Percentiles rank a stretch among this genome's conserved stretches.
phyloP scores from a whole-genome alignment of 495 filamentous ascomycete genomes.

The Penicillium taxi region DNA sequence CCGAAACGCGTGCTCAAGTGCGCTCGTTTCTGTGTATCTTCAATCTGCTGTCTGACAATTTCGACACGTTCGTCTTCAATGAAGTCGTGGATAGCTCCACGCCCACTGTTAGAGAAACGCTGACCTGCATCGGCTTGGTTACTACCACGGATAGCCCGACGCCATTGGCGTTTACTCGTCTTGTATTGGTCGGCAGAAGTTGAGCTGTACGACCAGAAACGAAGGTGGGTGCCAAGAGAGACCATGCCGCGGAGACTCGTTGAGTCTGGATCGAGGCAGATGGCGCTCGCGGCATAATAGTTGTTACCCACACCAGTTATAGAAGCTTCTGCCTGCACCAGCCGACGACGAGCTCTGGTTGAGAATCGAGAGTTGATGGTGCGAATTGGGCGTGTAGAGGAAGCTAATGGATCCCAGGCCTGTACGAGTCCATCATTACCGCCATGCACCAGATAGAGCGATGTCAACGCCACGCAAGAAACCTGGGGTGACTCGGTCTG shows the following conservation, averaged over 20 bases:
- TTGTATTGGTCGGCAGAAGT: slow-evolving; percentile 56
- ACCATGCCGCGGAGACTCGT: slow-evolving; percentile 87
- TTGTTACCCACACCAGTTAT: slow-evolving; percentile 61
- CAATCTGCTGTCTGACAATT: slow-evolving; percentile 64
- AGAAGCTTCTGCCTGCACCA: slow-evolving; percentile 65
- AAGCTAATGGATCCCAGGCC: slow-evolving; percentile 91
- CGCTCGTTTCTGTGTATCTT: slow-evolving; percentile 51
- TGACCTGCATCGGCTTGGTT: slow-evolving; percentile 45
- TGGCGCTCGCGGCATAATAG: slow-evolving; percentile 73
- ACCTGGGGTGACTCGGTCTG: slow-evolving; percentile 88
- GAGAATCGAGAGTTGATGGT: slow-evolving; percentile 87
- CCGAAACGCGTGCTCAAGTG: slow-evolving; percentile 72
- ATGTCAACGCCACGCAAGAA: slow-evolving; percentile 71
- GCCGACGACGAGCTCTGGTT: slow-evolving; percentile 63
- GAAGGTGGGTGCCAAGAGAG: slow-evolving; percentile 74
- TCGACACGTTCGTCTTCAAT: slow-evolving; percentile 78
- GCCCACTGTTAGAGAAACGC: slow-evolving; percentile 51
- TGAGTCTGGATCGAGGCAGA: slow-evolving; percentile 82
- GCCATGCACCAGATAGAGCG: slow-evolving; percentile 82
- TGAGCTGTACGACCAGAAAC: slow-evolving; percentile 92
- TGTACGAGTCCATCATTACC: slow-evolving; percentile 94
- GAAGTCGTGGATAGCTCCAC: slow-evolving; percentile 62
- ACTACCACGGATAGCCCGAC: slow-evolving; percentile 51
- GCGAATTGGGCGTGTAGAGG: slow-evolving; percentile 66
- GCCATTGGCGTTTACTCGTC: slow-evolving; percentile 52